These are phyloP conservation scores for Populus simonii DNA, from an alignment of 345 rosid genomes.

Conservation along the genomic window DNA sequence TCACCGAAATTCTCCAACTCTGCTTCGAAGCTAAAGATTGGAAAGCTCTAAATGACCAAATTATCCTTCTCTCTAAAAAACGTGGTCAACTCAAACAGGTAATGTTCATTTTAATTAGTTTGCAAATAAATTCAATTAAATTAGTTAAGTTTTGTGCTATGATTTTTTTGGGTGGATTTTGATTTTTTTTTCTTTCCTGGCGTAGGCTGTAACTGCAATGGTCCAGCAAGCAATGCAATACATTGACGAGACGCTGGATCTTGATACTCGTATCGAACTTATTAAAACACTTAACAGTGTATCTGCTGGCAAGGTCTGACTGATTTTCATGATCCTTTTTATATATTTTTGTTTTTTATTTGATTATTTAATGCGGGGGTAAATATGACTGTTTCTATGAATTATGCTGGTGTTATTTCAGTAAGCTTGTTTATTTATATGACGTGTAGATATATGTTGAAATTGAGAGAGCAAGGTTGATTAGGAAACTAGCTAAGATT, in stretches of 20 bases:
- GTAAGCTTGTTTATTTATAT: background rate
- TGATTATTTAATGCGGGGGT: background rate
- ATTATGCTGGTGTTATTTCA: background rate
- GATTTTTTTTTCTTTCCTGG: background rate
- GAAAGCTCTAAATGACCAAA: constrained; percentile 74
- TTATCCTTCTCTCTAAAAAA: constrained; percentile 68
- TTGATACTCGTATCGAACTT: constrained; percentile 86
- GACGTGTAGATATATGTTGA: constrained; percentile 80
- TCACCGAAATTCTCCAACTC: constrained; percentile 62
- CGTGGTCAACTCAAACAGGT: constrained; percentile 96
- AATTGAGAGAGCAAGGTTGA: constrained; percentile 89
- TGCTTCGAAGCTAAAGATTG: constrained; percentile 89
- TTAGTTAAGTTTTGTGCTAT: background rate
- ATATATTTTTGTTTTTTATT: background rate
- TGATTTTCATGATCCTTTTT: background rate
- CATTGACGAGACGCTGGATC: constrained; percentile 89
- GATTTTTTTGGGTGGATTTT: background rate
- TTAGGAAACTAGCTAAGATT: constrained; percentile 82
- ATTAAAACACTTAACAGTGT: constrained; percentile 71
- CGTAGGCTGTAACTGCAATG: constrained; percentile 90
- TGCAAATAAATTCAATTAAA: background rate
- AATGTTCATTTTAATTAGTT: background rate
- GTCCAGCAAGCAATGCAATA: constrained; percentile 98
- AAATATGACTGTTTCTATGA: background rate
- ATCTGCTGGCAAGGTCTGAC: constrained; percentile 92